Evolutionary conservation across 75 land plant genomes (phyloP), one percentile per base, ranked within the genome.

Genomic region (Pinus tabuliformis): DNA sequence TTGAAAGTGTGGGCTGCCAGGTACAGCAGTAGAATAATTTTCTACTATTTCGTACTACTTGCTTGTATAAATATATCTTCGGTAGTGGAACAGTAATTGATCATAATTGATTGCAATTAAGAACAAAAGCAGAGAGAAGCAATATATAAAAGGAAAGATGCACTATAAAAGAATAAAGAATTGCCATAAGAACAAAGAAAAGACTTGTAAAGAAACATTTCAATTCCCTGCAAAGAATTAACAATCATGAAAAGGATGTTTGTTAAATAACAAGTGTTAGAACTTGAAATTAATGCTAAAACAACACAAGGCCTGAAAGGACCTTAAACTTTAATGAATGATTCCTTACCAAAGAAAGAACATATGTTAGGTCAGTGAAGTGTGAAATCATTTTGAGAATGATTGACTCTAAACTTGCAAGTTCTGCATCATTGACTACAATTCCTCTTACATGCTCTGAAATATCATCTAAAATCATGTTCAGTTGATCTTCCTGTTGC

Each of bases 351-450:
- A 83, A 58, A 26, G 75, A 49, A 59, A 83, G 45, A 49, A 83
- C 60, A 45, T 72, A 21, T 52, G 75, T 76, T 56, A 83, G 59
- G 75, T 76, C 84, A 24, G 66, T 81, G 63, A 82, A 83, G n/a
- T 83, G 85, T 21, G 58, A 70, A 77, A 83, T 58, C 61, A 83
- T 75, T 79, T 83, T 83, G 62, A 76, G 73, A 58, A 81, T 57
- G 26, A 83, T 81, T 18, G 84, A 82, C 61, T 83, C 85, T 58
- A 83, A 62, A 33, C 62, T 60, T 59, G 61, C 61, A 58, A 83
- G 78, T 26, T 76, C 85, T 70, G 74, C 26, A 56, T 83, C 78
- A 28, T 68, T 57, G 18, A 83, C 59, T 57, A 22, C 75, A 60
- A 68, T 73, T 42, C 83, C 70, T 33, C 30, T 76, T 30, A 83